Evolutionary conservation across 1,284 basidiomycete genomes (phyloP), one percentile per base, ranked within the genome.

Genomic region (Schizopora paradoxa): DNA sequence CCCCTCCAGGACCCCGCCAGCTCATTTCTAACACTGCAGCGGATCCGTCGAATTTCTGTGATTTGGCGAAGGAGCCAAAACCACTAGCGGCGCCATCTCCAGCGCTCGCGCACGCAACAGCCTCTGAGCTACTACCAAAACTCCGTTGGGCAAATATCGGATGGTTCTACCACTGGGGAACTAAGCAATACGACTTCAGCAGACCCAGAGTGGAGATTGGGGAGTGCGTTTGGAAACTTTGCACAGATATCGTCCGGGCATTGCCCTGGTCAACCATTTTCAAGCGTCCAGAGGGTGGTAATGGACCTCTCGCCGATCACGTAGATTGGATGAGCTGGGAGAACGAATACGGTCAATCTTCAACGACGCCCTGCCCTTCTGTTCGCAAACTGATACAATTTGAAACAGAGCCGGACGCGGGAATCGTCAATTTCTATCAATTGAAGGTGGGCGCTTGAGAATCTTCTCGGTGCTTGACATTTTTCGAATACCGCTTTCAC

Each of bases 381-480:
- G 10, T 31, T 29, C 44, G 42, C 8, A 11, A 18, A 45, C 13
- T 19, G 11, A 27, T 32, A 31, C 34, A 48, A 18, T 45, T 33
- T 14, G 31, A 39, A 27, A 26, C 57, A 86, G 91, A 87, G 59
- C 89, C 91, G 2, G 91, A 94, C 61, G 91, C 91, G 8, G 92
- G 92, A 2, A 94, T 96, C 37, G 86, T 95, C 49, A 96, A 96
- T 61, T 95, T 91, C 58, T 91, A 92, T 61, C 88, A 91, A 61
- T 73, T 70, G 40, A 85, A 79, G 63, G 79, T 76, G 18, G 33
- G 55, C 42, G 5, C 16, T 19, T 26, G 13, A 22, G n/a, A 27
- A 16, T n/a, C 22, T 21, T n/a, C 7, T 29, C 10, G 18, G n/a
- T 18, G 25, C 7, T 29, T 27, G 27, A 41, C 34, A 23, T 36